These are phyloP conservation scores for Gloeostereum incarnatum DNA, from an alignment of 768 basidiomycete species.

Conservation along the genomic window DNA sequence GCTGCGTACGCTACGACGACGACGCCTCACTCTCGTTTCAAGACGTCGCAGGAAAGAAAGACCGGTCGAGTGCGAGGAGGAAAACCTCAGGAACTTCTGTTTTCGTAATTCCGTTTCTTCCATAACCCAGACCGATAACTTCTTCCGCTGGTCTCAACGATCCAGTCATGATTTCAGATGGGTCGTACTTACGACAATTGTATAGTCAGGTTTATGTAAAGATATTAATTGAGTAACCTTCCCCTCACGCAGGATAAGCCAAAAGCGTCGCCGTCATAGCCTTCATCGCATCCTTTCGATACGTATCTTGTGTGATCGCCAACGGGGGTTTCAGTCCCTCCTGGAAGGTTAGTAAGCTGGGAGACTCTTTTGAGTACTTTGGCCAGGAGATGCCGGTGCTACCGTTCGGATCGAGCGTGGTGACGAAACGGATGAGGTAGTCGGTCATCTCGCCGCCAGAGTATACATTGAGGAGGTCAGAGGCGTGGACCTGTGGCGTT, in stretches of 20 bases:
- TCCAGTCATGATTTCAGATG: too few relatives aligned
- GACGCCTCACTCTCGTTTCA: too few relatives aligned
- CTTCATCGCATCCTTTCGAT: constrained; percentile 17
- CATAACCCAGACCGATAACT: too few relatives aligned
- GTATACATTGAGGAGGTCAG: constrained; percentile 17
- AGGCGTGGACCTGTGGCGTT: constrained; percentile 15
- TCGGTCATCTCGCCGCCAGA: constrained; percentile 15
- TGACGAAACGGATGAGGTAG: constrained; percentile 15
- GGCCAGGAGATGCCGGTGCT: constrained; percentile 14
- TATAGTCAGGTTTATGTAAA: too few relatives aligned
- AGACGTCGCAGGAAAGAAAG: too few relatives aligned
- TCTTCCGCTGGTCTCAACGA: too few relatives aligned
- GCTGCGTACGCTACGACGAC: too few relatives aligned
- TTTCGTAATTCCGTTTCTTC: too few relatives aligned
- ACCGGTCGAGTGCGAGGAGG: too few relatives aligned
- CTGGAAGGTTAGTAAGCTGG: constrained; percentile 16
- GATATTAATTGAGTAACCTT: too few relatives aligned
- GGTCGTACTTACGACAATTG: too few relatives aligned
- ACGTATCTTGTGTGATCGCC: constrained; percentile 18
- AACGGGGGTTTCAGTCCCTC: constrained; percentile 5
- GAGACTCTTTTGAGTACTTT: constrained; percentile 16
- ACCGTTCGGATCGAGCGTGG: constrained; percentile 6
- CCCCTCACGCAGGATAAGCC: constrained; percentile 1
- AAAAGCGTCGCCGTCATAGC: constrained; percentile 10
- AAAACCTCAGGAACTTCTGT: too few relatives aligned